phyloP scores from a whole-genome alignment of 208 protist genomes.

The Strigomonas culicis region DNA sequence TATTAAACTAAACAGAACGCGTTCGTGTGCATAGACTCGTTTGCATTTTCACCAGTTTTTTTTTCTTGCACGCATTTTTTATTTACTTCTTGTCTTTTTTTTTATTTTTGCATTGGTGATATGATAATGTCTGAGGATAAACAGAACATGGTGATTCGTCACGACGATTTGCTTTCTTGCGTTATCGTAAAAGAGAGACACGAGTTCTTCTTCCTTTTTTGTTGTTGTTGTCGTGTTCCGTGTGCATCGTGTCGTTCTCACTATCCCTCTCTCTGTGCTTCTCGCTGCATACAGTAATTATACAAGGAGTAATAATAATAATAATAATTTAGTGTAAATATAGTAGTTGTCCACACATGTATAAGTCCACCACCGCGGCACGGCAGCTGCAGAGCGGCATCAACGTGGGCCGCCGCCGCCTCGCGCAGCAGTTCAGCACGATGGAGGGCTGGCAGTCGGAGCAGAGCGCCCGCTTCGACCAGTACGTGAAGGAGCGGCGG shows the following conservation, averaged over 20 bases:
- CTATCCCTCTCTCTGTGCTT: too few species aligned
- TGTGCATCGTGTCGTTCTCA: too few species aligned
- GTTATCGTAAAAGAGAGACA: too few species aligned
- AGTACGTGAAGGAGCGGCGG: constrained; percentile 68
- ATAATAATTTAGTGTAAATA: too few species aligned
- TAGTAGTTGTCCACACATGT: too few species aligned
- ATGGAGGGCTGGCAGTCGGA: constrained; percentile 78
- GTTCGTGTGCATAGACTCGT: constrained; percentile 2
- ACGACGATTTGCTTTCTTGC: too few species aligned
- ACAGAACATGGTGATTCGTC: too few species aligned
- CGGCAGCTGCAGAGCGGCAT: constrained; percentile 51
- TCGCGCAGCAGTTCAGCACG: constrained; percentile 74
- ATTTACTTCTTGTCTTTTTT: constrained; percentile 9
- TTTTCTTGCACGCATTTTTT: neutral
- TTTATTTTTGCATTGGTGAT: neutral
- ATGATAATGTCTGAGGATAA: too few species aligned
- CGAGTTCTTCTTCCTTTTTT: neutral
- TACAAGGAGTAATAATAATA: too few species aligned
- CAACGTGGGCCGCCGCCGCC: constrained; percentile 50
- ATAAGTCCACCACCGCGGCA: neutral
- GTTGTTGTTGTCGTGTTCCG: too few species aligned
- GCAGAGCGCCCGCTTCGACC: constrained; percentile 64
- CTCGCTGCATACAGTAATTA: too few species aligned
- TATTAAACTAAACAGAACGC: too few species aligned
- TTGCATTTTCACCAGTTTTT: constrained; percentile 7